Evolutionary conservation across 202 grass and related monocot genomes (phyloP), one percentile per base, ranked within the genome.

Genomic region (Panicum hallii): DNA sequence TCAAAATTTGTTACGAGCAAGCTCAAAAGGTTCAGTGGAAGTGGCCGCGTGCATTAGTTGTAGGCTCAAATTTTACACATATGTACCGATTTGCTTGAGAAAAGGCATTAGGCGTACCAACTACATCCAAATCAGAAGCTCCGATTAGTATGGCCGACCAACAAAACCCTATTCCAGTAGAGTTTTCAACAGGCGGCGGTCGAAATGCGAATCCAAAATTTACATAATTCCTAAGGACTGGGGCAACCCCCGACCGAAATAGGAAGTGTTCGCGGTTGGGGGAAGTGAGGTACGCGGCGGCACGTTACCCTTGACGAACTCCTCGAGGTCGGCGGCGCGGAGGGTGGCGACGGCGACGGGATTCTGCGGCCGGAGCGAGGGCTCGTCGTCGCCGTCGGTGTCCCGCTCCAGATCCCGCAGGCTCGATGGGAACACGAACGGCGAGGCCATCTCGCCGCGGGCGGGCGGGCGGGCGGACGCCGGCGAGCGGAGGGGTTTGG

Each of bases 241-340:
- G 43, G 6, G 46, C 11, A 41, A 70, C 34, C 19, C 72, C 47
- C 13, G 10, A 10, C 22, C 15, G 9, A 40, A 62, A 26, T 6
- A 54, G 40, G 12, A 43, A 16, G 15, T 48, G 43, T 45, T 9
- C 44, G 69, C 3, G 54, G 8, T 1, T 13, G 50, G 30, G 50
- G 30, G 40, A 17, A 64, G 65, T 0, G 48, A 23, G 34, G 67
- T 26, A 7, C 65, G 56, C 49, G 77, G 83, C 38, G 63, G 47
- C 9, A 77, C 58, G 30, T 44, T 43, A 95, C 96, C 96, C 90
- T 99, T 99, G 86, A 99, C 93, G 87, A 98, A 92, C 80, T 95
- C 95, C 75, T 98, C 93, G 67, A 98, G 74, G 70, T 95, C 85
- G 78, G 91, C 87, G 60, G 95, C 70, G 70, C 93, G 93, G 85